Conservation (phyloP, 2,329 filamentous ascomycete genomes). For the Aureobasidium sp. region DNA sequence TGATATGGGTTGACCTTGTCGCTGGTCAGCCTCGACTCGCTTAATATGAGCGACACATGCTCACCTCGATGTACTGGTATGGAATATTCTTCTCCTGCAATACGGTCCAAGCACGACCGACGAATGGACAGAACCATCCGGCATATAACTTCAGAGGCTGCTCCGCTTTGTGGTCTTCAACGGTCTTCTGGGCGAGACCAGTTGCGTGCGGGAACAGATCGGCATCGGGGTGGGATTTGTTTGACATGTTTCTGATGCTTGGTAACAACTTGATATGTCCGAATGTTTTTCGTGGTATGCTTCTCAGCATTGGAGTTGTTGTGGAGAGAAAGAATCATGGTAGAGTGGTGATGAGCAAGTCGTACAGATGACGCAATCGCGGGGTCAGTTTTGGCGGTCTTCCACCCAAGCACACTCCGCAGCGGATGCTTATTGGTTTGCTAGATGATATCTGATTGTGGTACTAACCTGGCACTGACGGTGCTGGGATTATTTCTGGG, state of each 20-base stretch:
- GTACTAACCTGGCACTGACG: not conserved
- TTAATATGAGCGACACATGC: conserved; percentile 25
- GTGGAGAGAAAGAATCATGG: not conserved
- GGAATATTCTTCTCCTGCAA: conserved; percentile 64
- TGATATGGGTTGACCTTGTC: conserved; percentile 66
- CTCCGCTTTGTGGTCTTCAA: conserved; percentile 23
- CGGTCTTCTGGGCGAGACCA: conserved; percentile 32
- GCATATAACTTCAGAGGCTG: conserved; percentile 26
- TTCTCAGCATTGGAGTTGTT: not conserved
- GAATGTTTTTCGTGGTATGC: not conserved
- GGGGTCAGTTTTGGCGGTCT: not conserved
- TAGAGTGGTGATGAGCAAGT: not conserved
- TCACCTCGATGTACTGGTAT: conserved; percentile 44
- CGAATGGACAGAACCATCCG: conserved; percentile 45
- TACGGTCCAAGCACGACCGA: conserved; percentile 65
- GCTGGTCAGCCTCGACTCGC: not conserved
- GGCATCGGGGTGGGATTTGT: conserved; percentile 29
- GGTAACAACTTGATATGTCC: too few relatives aligned
- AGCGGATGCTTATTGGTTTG: not conserved
- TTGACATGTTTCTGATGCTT: conserved; percentile 2
- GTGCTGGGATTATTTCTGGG: not conserved
- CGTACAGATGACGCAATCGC: conserved; percentile 9
- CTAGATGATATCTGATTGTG: not conserved
- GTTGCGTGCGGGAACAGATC: conserved; percentile 37
- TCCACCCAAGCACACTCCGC: not conserved